Evolutionary conservation across 257 asterid species (phyloP).

Genomic region (Solanum bukasovii): DNA sequence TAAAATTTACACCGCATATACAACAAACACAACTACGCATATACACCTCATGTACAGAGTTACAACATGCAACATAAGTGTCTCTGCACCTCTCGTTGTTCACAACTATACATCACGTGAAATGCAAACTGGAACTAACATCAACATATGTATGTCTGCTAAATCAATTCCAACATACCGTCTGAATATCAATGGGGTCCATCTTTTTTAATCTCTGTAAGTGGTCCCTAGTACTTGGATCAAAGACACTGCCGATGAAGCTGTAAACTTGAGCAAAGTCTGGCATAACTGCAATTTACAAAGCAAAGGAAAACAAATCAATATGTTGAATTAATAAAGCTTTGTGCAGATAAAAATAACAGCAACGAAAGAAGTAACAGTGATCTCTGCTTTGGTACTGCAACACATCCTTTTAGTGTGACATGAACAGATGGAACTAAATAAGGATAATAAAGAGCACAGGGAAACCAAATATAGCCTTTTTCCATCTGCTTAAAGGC

Average conservation of each 20-base stretch:
- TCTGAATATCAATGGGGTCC: slow-evolving; percentile 69
- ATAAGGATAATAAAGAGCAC: neutral
- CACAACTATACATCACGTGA: neutral
- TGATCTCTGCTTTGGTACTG: neutral
- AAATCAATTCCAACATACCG: slow-evolving; percentile 36
- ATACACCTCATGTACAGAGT: neutral
- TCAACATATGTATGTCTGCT: neutral
- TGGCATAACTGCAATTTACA: slow-evolving; percentile 46
- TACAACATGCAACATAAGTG: neutral
- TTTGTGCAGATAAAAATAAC: neutral
- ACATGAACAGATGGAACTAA: neutral
- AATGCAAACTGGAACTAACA: neutral
- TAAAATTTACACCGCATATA: neutral
- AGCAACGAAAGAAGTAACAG: neutral
- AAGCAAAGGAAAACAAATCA: neutral
- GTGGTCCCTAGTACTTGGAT: slow-evolving; percentile 45
- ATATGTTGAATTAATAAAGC: neutral
- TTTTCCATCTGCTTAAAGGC: neutral
- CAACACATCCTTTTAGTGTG: neutral
- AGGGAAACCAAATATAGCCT: neutral
- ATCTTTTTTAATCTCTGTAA: slow-evolving; percentile 45
- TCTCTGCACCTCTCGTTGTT: neutral
- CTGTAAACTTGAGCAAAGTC: slow-evolving; percentile 78
- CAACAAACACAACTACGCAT: neutral
- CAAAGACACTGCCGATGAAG: slow-evolving; percentile 58